Base-by-base conservation (phyloP, 495 filamentous ascomycete species). In the Penicillium paxilli region DNA sequence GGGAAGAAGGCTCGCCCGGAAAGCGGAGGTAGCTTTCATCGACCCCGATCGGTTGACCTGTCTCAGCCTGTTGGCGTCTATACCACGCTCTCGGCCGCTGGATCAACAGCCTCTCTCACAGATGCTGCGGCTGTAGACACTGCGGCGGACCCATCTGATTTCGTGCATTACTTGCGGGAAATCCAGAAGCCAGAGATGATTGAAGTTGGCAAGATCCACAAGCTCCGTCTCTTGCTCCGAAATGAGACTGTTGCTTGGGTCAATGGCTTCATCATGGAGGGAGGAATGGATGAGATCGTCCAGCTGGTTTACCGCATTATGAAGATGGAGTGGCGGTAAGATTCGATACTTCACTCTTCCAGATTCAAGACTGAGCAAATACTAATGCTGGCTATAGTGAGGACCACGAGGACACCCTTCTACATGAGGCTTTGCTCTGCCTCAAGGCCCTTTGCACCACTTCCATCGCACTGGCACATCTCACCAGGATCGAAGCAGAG, bases 171-270 rank as follows among this genome's bases (percentile, higher is more conserved):
- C 66, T 65, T 96, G 59, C 77, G 81, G 52, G 88, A 89, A 68
- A 85, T 88, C 30, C 85, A 84, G 54, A 84, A 88, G 66, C 91
- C 91, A 1, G 82, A 95, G 63, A 74, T 84, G 49, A 83, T 97
- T 2, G 93, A 98, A 63, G 88, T 97, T n/a, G 91, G 92, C 9
- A 90, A 89, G 57, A 69, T 98, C 10, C 95, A 98, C 68, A 98
- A 98, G 69, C 80, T 98, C 19, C 86, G 93, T 5, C 78, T 96
- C 42, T 77, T 98, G 10, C 78, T 98, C 28, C 87, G 94, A 7
- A 97, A 97, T 64, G 94, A 98, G 74, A 94, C 91, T 3, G 87
- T 98, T 2, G 83, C 85, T 16, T 98, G 95, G 95, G 93, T 95
- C 2, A 90, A 98, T 60, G 79, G 82, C 6, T 98, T 98, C 69